Conservation (phyloP, 208 protist genomes). For the Leptomonas seymouri region DNA sequence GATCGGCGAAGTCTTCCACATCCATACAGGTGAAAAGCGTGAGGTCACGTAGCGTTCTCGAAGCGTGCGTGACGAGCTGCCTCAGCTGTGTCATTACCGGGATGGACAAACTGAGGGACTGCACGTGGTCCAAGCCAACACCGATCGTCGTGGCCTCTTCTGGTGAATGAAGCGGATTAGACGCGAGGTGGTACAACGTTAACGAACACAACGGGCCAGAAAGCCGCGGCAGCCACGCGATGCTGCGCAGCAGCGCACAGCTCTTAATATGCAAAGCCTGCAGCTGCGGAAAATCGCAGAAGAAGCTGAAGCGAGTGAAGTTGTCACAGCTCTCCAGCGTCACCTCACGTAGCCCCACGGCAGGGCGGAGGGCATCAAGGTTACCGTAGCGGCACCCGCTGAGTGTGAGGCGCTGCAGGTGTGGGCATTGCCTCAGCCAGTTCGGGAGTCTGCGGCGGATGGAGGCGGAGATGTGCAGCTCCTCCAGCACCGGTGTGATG, state of each 20-base stretch:
- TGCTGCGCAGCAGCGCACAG: slow-evolving; percentile 9
- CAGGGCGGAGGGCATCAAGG: background rate
- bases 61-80: slow-evolving; percentile 7
- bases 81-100: slow-evolving; percentile 2
- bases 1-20: slow-evolving; percentile 9
- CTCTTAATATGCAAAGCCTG: slow-evolving; percentile 1
- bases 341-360: background rate
- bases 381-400: slow-evolving; percentile 7
- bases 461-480: slow-evolving; percentile 22
- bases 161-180: background rate
- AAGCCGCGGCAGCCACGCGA: slow-evolving; percentile 22
- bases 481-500: slow-evolving; percentile 22
- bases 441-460: slow-evolving; percentile 1
- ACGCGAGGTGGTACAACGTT: background rate
- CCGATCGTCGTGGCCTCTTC: background rate
- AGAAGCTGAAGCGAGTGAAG: slow-evolving; percentile 8
- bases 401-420: slow-evolving; percentile 8
- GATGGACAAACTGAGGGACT: slow-evolving; percentile 10
- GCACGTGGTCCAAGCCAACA: slow-evolving; percentile 3
- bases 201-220: slow-evolving; percentile 8
- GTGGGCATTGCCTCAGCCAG: slow-evolving; percentile 17
- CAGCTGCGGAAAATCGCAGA: slow-evolving; percentile 19
- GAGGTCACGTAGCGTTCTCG: slow-evolving; percentile 20
- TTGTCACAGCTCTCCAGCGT: slow-evolving; percentile 11
- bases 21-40: slow-evolving; percentile 20